Evolutionary conservation across 2,329 filamentous ascomycete genomes (phyloP).

Genomic region (Amesomyces nigricolor): DNA sequence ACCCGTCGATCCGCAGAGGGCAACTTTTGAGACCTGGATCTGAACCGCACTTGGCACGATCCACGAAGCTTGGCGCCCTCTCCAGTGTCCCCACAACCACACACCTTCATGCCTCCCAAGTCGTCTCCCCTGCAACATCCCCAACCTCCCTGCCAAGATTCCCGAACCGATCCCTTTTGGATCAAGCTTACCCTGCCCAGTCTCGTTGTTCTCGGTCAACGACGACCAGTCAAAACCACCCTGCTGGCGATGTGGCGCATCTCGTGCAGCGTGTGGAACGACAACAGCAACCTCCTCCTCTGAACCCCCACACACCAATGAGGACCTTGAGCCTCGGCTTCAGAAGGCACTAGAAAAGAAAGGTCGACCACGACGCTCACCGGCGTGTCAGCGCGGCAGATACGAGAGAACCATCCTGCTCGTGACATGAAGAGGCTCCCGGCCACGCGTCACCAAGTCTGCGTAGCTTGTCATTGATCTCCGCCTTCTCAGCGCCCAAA

Average conservation of each 20-base stretch:
- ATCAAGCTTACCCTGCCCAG: too few species aligned
- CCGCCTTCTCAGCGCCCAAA: slow-evolving; percentile 22
- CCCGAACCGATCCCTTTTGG: too few species aligned
- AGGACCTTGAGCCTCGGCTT: slow-evolving; percentile 49
- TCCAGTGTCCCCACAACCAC: not conserved
- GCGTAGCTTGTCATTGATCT: slow-evolving; percentile 40
- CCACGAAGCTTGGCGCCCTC: not conserved
- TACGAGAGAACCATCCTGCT: too few species aligned
- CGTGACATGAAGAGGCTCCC: too few species aligned
- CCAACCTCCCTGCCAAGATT: not conserved
- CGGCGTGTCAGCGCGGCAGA: slow-evolving; percentile 28
- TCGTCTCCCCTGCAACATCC: too few species aligned
- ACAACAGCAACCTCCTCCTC: slow-evolving; percentile 36
- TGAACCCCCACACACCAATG: slow-evolving; percentile 45
- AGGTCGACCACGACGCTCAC: slow-evolving; percentile 46
- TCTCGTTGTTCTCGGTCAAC: too few species aligned
- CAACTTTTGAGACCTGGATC: too few species aligned
- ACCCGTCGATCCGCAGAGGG: too few species aligned
- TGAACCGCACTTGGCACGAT: too few species aligned
- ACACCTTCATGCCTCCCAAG: too few species aligned
- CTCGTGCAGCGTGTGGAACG: slow-evolving; percentile 35
- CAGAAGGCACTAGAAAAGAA: slow-evolving; percentile 44
- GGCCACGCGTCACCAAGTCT: slow-evolving; percentile 43
- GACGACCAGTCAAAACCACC: too few species aligned
- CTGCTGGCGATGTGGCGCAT: too few species aligned